phyloP scores from a whole-genome alignment of 176 grass and related monocot species.

The Lolium rigidum region DNA sequence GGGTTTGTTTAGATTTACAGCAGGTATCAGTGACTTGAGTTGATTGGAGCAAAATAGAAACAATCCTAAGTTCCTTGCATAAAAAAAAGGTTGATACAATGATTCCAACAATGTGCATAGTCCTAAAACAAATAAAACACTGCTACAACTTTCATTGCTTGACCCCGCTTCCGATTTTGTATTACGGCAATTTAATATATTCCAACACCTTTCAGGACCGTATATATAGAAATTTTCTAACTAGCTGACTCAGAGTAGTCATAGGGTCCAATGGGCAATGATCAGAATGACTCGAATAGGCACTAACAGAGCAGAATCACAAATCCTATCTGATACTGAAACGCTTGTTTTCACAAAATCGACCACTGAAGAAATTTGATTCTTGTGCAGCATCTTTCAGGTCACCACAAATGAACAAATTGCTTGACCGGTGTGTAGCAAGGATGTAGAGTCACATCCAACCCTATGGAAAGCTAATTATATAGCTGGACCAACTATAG shows the following conservation, averaged over 20 bases:
- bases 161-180: not conserved
- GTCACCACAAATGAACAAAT: not conserved
- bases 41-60: not conserved
- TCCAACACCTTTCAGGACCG: not conserved
- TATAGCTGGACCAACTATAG: not conserved
- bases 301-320: not conserved
- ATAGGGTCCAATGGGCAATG: not conserved
- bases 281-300: no score
- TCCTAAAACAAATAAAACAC: not conserved
- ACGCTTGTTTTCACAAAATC: not conserved
- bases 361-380: no score
- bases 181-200: not conserved
- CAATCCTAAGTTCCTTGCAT: not conserved
- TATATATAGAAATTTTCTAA: not conserved
- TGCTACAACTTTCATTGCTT: constrained; percentile 13
- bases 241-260: not conserved
- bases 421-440: not conserved
- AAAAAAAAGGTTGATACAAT: not conserved
- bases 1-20: not conserved
- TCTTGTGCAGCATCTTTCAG: no score
- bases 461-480: no score
- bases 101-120: not conserved
- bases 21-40: not conserved
- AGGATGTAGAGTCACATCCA: no score
- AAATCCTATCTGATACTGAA: constrained; percentile 7